Evolutionary conservation across 306 rosid species (phyloP).

Genomic region (Carpinus viminea): DNA sequence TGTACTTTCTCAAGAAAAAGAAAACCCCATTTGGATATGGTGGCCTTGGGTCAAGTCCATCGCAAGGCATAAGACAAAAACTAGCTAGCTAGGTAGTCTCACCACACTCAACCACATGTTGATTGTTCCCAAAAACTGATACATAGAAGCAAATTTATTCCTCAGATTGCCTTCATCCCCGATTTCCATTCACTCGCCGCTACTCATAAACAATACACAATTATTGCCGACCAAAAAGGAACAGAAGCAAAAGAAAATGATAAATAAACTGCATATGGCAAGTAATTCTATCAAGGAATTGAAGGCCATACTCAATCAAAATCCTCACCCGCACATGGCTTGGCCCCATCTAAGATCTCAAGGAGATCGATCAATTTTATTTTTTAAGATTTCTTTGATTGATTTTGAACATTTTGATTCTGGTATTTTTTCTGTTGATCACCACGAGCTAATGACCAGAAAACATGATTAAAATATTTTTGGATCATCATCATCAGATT

Average conservation of each 20-base stretch:
- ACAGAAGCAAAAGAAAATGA: conserved; percentile 14
- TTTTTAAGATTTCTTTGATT: background rate
- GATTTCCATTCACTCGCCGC: conserved; percentile 8
- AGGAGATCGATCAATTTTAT: background rate
- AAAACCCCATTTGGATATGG: too few species aligned
- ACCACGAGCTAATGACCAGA: background rate
- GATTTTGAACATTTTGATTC: conserved; percentile 30
- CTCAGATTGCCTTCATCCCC: conserved; percentile 14
- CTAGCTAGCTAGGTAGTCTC: background rate
- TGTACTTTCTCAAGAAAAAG: too few species aligned
- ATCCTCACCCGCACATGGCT: conserved; percentile 47
- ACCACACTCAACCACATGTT: conserved; percentile 32
- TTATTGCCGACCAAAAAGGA: conserved; percentile 46
- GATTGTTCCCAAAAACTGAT: conserved; percentile 29
- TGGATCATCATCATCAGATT: background rate
- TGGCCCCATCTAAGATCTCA: conserved; percentile 43
- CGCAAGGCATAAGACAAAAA: too few species aligned
- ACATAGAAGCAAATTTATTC: conserved; percentile 33
- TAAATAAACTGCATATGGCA: conserved; percentile 10
- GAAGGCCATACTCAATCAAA: conserved; percentile 30
- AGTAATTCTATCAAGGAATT: background rate
- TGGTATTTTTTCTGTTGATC: conserved; percentile 25
- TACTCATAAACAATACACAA: conserved; percentile 3
- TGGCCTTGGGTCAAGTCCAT: too few species aligned
- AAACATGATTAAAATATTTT: too few species aligned